These are phyloP conservation scores for Helminthosporium solani DNA, from an alignment of 2,329 filamentous ascomycete genomes.

Conservation along the genomic window DNA sequence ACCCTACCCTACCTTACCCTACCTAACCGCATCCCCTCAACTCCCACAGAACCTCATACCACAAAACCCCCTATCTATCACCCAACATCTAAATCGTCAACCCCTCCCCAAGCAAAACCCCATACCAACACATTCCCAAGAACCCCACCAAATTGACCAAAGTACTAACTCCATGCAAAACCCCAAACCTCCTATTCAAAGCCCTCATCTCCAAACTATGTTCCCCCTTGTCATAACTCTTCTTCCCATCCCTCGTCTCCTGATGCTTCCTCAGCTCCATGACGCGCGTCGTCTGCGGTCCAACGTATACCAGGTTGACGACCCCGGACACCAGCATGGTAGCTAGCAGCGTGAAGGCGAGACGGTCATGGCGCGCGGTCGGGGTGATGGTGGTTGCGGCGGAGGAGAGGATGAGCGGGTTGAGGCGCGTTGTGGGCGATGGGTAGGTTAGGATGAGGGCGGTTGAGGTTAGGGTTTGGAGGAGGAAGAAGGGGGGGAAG, in stretches of 20 bases:
- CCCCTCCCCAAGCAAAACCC: slow-evolving; percentile 67
- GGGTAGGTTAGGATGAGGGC: slow-evolving; percentile 79
- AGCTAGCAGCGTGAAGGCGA: slow-evolving; percentile 58
- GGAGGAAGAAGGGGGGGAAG: slow-evolving; percentile 84
- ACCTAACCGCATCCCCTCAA: too few species aligned
- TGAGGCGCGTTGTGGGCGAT: slow-evolving; percentile 12
- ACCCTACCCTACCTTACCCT: too few species aligned
- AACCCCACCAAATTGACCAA: slow-evolving; percentile 74
- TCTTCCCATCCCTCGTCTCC: slow-evolving; percentile 87
- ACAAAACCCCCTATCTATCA: too few species aligned
- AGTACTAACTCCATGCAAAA: slow-evolving; percentile 78
- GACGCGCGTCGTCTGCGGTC: slow-evolving; percentile 71
- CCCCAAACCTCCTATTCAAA: slow-evolving; percentile 60
- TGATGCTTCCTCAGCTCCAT: slow-evolving; percentile 78
- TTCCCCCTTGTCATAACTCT: slow-evolving; percentile 73
- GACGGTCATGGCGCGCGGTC: slow-evolving; percentile 12
- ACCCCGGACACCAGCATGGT: slow-evolving; percentile 70
- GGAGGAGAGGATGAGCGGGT: slow-evolving; percentile 4
- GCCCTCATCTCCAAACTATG: slow-evolving; percentile 80
- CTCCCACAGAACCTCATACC: too few species aligned
- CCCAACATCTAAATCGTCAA: slow-evolving; percentile 39
- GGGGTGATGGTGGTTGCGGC: slow-evolving; percentile 1
- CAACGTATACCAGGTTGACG: slow-evolving; percentile 68
- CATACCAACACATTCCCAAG: slow-evolving; percentile 72
- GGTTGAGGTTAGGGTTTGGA: slow-evolving; percentile 75